These are phyloP conservation scores for Begonia loranthoides DNA, from an alignment of 306 rosid genomes.

Conservation along the genomic window DNA sequence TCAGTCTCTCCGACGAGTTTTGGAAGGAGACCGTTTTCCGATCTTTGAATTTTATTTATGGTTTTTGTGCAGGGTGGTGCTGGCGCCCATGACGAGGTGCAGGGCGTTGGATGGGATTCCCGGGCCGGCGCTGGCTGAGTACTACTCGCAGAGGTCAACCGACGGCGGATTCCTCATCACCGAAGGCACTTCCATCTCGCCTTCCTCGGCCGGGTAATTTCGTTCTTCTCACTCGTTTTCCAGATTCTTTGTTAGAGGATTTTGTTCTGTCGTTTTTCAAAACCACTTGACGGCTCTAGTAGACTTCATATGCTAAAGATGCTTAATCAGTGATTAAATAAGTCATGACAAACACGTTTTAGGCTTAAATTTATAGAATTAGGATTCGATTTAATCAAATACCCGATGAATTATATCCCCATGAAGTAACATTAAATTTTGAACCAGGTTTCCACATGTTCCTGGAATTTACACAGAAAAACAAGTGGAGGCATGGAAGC, in stretches of 20 bases:
- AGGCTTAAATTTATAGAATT: too few species aligned
- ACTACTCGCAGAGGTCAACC: conserved; percentile 38
- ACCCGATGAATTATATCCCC: too few species aligned
- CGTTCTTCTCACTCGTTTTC: conserved; percentile 4
- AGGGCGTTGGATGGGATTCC: conserved; percentile 38
- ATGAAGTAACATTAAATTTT: too few species aligned
- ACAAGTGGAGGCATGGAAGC: conserved; percentile 77
- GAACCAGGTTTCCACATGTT: conserved; percentile 37
- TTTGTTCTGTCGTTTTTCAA: too few species aligned
- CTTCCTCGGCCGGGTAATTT: conserved; percentile 34
- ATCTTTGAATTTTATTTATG: neutral
- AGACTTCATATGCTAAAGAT: too few species aligned
- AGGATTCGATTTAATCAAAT: too few species aligned
- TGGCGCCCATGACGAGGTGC: conserved; percentile 49
- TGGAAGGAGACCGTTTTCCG: neutral
- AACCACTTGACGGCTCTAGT: too few species aligned
- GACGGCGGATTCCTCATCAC: conserved; percentile 37
- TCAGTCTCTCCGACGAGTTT: conserved; percentile 6
- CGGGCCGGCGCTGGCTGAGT: conserved; percentile 22
- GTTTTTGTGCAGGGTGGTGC: conserved; percentile 33
- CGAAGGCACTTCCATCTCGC: conserved; percentile 37
- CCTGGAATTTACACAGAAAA: conserved; percentile 44
- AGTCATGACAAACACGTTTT: too few species aligned
- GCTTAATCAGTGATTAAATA: too few species aligned
- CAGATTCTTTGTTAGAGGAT: neutral